These are phyloP conservation scores for Pleurotus citrinopileatus DNA, from an alignment of 768 basidiomycete genomes.

Conservation along the genomic window DNA sequence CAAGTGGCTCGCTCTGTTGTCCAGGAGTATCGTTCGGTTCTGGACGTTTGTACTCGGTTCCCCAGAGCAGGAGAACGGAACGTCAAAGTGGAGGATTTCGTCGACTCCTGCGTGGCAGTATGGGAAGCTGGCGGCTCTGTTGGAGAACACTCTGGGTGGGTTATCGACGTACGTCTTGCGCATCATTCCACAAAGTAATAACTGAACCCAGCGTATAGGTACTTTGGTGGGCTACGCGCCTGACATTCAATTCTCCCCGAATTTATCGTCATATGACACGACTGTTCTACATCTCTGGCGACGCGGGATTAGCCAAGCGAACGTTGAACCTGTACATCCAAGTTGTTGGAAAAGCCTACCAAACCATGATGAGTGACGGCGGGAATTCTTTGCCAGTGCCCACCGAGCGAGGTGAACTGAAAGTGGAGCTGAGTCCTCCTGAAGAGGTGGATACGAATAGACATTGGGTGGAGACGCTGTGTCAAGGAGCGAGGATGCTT, in stretches of 20 bases:
- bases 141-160: constrained; percentile 68
- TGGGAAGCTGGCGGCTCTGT: constrained; percentile 76
- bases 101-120: constrained; percentile 72
- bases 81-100: constrained; percentile 76
- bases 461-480: constrained; percentile 74
- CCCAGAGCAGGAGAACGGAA: constrained; percentile 83
- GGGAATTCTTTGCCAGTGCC: constrained; percentile 12
- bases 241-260: constrained; percentile 91
- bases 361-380: constrained; percentile 45
- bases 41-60: constrained; percentile 70
- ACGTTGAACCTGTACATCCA: constrained; percentile 81
- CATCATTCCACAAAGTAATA: not conserved
- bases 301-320: constrained; percentile 62
- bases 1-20: constrained; percentile 63
- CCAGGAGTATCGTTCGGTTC: constrained; percentile 65
- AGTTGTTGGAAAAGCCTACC: constrained; percentile 78
- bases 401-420: constrained; percentile 5
- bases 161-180: constrained; percentile 64
- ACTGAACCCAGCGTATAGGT: constrained; percentile 40
- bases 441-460: constrained; percentile 56
- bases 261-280: constrained; percentile 84
- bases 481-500: constrained; percentile 77
- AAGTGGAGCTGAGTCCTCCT: constrained; percentile 9
- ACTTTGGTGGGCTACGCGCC: constrained; percentile 90
- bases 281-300: constrained; percentile 60